phyloP scores from a whole-genome alignment of 495 filamentous ascomycete genomes.

The Podospora pseudopauciseta region DNA sequence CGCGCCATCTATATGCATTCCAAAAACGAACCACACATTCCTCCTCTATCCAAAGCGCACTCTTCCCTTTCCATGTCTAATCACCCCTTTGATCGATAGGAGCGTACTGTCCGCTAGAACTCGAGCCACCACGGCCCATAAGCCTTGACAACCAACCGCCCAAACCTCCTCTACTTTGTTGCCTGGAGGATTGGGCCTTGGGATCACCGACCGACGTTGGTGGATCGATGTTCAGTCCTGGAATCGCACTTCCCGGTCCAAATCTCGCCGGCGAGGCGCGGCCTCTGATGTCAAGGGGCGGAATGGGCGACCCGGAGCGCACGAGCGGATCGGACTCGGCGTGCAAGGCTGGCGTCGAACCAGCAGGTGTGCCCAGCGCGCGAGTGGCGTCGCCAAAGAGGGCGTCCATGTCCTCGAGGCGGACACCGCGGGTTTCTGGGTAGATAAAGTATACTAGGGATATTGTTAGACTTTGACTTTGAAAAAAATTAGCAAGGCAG shows the following conservation, averaged over 20 bases:
- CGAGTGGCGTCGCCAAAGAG: constrained; percentile 87
- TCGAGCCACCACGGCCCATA: constrained; percentile 35
- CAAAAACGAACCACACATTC: constrained; percentile 14
- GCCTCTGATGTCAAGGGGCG: constrained; percentile 68
- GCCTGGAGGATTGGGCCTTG: constrained; percentile 26
- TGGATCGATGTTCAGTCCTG: constrained; percentile 40
- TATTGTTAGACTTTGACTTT: constrained; percentile 22
- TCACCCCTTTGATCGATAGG: constrained; percentile 44
- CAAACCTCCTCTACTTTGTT: constrained; percentile 33
- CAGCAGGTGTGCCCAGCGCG: constrained; percentile 58
- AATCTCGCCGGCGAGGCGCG: constrained; percentile 24
- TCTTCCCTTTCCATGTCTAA: constrained; percentile 25
- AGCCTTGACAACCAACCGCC: constrained; percentile 50
- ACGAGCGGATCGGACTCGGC: constrained; percentile 73
- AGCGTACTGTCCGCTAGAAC: constrained; percentile 38
- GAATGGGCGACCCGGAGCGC: constrained; percentile 67
- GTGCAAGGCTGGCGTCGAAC: constrained; percentile 45
- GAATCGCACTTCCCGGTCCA: constrained; percentile 34
- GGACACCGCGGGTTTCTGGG: constrained; percentile 90
- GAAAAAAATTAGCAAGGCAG: neutral
- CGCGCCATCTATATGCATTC: constrained; percentile 39
- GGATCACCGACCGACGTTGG: constrained; percentile 33
- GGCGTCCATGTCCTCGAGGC: constrained; percentile 91
- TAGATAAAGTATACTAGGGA: constrained; percentile 90
- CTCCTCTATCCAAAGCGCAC: constrained; percentile 1